These are phyloP conservation scores for Paradendryphiella salina DNA, from an alignment of 2,329 filamentous ascomycete species.

Conservation along the genomic window DNA sequence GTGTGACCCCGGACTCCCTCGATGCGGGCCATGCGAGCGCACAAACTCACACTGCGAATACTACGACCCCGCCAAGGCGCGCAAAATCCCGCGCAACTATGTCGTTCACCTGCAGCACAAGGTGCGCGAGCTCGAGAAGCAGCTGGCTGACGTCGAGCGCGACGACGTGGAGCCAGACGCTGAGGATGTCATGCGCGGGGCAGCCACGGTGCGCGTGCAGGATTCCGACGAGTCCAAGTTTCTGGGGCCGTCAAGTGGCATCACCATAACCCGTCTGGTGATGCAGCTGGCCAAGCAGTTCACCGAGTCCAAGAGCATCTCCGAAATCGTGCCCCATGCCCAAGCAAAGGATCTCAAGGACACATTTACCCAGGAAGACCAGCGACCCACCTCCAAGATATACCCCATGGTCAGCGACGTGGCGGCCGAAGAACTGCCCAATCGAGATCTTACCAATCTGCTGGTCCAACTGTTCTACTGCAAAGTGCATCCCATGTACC, in stretches of 20 bases:
- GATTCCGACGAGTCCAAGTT: slow-evolving; percentile 89
- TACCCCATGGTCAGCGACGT: slow-evolving; percentile 89
- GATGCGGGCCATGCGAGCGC: slow-evolving; percentile 89
- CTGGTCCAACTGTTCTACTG: slow-evolving; percentile 84
- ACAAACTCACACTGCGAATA: slow-evolving; percentile 93
- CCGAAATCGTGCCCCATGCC: slow-evolving; percentile 83
- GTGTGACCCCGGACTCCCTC: slow-evolving; percentile 90
- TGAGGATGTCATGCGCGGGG: slow-evolving; percentile 84
- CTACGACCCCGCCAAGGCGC: slow-evolving; percentile 84
- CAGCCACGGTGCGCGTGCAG: slow-evolving; percentile 80
- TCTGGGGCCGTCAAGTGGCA: slow-evolving; percentile 90
- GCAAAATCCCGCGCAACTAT: slow-evolving; percentile 86
- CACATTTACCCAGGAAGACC: slow-evolving; percentile 67
- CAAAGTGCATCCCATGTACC: slow-evolving; percentile 88
- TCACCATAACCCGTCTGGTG: slow-evolving; percentile 89
- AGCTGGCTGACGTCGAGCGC: slow-evolving; percentile 77
- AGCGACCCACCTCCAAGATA: slow-evolving; percentile 72
- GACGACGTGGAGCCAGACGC: slow-evolving; percentile 70
- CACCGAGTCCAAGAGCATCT: slow-evolving; percentile 86
- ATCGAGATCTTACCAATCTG: slow-evolving; percentile 71
- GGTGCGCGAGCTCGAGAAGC: slow-evolving; percentile 77
- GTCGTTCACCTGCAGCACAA: slow-evolving; percentile 89
- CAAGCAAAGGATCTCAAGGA: slow-evolving; percentile 68
- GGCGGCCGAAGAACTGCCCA: slow-evolving; percentile 75
- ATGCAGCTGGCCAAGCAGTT: slow-evolving; percentile 97